Evolutionary conservation across 169 alveolate genomes (phyloP).

Genomic region (Cyclospora cayetanensis): DNA sequence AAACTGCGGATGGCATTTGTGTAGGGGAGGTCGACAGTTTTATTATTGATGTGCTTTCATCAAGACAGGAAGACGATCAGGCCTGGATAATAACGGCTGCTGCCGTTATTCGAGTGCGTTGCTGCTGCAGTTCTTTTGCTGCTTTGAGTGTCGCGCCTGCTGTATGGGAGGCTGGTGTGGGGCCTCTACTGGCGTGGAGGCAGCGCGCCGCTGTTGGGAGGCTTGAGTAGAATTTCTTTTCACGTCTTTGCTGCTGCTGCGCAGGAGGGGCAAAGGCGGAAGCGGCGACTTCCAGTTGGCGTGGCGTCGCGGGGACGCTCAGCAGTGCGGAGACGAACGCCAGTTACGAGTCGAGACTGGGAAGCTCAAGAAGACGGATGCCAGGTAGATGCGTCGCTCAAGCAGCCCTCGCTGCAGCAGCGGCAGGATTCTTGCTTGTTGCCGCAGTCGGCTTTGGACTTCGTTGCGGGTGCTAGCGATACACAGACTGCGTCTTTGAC

Average conservation of each 20-base stretch:
- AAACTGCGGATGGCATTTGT: conserved; percentile 24
- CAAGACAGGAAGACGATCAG: neutral
- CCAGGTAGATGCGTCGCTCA: neutral
- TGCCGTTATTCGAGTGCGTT: neutral
- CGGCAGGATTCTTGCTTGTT: neutral
- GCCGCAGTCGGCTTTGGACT: conserved; percentile 40
- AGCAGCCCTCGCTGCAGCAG: conserved; percentile 58
- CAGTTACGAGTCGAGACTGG: conserved; percentile 6
- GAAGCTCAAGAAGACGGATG: neutral
- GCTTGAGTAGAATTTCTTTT: neutral
- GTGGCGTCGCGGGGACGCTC: neutral
- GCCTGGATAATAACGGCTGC: conserved; percentile 2
- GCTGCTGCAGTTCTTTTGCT: conserved; percentile 6
- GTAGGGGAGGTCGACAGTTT: neutral
- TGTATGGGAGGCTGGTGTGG: neutral
- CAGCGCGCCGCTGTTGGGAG: neutral
- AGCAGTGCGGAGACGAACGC: conserved; percentile 8
- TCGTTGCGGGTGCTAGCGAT: neutral
- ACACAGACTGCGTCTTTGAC: neutral
- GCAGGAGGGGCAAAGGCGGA: conserved; percentile 26
- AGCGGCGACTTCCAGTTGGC: neutral
- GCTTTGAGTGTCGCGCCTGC: neutral
- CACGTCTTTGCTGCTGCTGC: conserved; percentile 2
- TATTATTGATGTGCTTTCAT: neutral
- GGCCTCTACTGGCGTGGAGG: neutral